Percentiles rank a stretch among this genome's conserved stretches.
Evolutionary conservation across 768 basidiomycete species (phyloP).

Genomic region (Suillus tomentosus): DNA sequence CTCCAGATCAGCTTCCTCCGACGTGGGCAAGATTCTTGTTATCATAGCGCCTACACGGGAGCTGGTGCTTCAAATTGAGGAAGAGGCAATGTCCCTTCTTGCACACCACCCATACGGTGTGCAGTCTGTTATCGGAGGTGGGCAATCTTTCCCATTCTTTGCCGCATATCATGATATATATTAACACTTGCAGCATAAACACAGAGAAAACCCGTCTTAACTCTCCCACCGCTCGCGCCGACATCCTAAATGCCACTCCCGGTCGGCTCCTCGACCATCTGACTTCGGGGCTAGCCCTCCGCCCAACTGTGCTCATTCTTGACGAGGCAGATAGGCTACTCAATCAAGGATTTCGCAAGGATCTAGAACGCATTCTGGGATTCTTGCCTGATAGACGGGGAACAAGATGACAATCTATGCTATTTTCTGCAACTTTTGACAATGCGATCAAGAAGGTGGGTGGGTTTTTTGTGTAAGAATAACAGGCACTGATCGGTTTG

Average conservation of each 20-base stretch:
- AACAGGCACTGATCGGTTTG: background rate
- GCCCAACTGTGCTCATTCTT: slow-evolving; percentile 43
- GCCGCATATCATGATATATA: slow-evolving; percentile 15
- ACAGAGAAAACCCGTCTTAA: slow-evolving; percentile 29
- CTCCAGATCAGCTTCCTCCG: slow-evolving; percentile 37
- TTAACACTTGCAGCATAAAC: slow-evolving; percentile 21
- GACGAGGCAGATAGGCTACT: slow-evolving; percentile 78
- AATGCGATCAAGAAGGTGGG: slow-evolving; percentile 60
- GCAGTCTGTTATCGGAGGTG: slow-evolving; percentile 57
- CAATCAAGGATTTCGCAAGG: slow-evolving; percentile 71
- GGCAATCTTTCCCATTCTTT: slow-evolving; percentile 10
- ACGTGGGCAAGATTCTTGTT: slow-evolving; percentile 47
- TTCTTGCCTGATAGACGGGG: slow-evolving; percentile 44
- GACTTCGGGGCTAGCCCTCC: slow-evolving; percentile 19
- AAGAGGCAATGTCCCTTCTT: slow-evolving; percentile 56
- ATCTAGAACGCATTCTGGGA: slow-evolving; percentile 62
- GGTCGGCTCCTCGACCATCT: slow-evolving; percentile 76
- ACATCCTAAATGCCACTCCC: slow-evolving; percentile 74
- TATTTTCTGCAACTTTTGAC: slow-evolving; percentile 77
- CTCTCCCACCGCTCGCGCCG: slow-evolving; percentile 30
- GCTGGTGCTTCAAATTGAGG: slow-evolving; percentile 65
- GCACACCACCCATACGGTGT: slow-evolving; percentile 44
- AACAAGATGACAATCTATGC: slow-evolving; percentile 63
- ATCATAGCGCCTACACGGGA: slow-evolving; percentile 71
- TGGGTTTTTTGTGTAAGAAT: background rate